phyloP scores from a whole-genome alignment of 2,329 filamentous ascomycete genomes.

The Capronia epimyces region DNA sequence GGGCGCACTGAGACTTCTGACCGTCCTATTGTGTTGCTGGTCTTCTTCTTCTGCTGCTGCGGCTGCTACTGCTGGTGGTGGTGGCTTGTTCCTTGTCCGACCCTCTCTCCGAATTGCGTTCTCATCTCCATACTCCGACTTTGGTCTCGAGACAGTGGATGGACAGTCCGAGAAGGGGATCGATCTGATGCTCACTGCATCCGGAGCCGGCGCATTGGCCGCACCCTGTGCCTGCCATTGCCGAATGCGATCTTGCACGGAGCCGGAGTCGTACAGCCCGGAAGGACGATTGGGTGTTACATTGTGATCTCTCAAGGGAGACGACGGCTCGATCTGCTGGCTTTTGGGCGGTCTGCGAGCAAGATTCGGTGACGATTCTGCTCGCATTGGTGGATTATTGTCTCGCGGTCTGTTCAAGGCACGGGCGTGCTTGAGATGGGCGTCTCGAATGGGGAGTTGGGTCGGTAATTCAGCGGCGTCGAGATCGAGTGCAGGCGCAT shows the following conservation, averaged over 20 bases:
- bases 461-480: constrained; percentile 1
- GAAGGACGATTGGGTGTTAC: constrained; percentile 14
- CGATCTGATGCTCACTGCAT: constrained; percentile 27
- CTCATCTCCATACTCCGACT: constrained; percentile 16
- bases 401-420: not conserved
- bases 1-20: constrained; percentile 57
- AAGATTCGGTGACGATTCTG: constrained; percentile 32
- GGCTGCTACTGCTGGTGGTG: no score
- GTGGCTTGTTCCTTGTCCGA: constrained; percentile 18
- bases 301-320: constrained; percentile 17
- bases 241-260: constrained; percentile 73
- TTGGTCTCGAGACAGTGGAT: constrained; percentile 10
- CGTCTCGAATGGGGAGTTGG: constrained; percentile 7
- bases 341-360: constrained; percentile 26
- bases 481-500: not conserved
- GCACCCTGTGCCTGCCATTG: constrained; percentile 79
- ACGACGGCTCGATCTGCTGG: constrained; percentile 3
- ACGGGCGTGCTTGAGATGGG: constrained; percentile 2
- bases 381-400: constrained; percentile 34
- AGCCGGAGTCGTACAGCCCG: constrained; percentile 55
- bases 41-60: no score
- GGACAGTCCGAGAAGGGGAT: constrained; percentile 21
- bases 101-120: constrained; percentile 8
- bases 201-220: constrained; percentile 34
- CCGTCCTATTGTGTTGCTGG: constrained; percentile 28